Evolutionary conservation across 345 rosid species (phyloP), one percentile per base, ranked within the genome.

Genomic region (Heritiera fomes): DNA sequence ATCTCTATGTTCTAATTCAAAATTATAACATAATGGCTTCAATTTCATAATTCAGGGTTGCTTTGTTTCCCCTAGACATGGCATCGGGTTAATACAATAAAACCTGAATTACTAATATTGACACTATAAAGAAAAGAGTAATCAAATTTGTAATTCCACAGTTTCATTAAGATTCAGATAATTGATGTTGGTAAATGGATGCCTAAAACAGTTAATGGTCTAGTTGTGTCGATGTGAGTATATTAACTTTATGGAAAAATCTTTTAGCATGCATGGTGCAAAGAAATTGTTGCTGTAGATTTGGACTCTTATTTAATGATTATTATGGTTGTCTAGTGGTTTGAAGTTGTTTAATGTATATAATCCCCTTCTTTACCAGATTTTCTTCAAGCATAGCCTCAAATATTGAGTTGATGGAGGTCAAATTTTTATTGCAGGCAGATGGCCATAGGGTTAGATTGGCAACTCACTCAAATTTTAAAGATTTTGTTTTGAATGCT

Each of bases 401-500:
- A 9, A 53, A 3, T 28, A 4, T 20, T 45, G 53, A 61, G 20
- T n/a, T 62, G 70, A 28, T 62, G 62, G 62, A 53, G 75, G 55
- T 30, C 18, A 49, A 56, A 62, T 43, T 80, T 63, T 79, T 23
- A 66, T 50, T 88, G 95, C 91, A 97, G 99, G 98, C 94, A 82
- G 92, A 91, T 86, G 99, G 99, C 45, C 99, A 97, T 90, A 91
- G 99, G 69, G 99, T 97, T 84, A 94, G 99, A 87, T 86, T 97
- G 81, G 99, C 99, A 55, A 97, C 98, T 74, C 99, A 97, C 89
- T 89, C 93, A 79, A 96, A 96, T 88, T 96, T 96, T 82, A 96
- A 92, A 80, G 99, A 96, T 83, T 96, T 96, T 86, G 94, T 94
- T 82, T 80, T 93, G 87, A 92, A 95, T 77, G 91, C 98, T 82